Evolutionary conservation across 2,329 filamentous ascomycete species (phyloP), one percentile per base, ranked within the genome.

Genomic region (Colletotrichum lentis): DNA sequence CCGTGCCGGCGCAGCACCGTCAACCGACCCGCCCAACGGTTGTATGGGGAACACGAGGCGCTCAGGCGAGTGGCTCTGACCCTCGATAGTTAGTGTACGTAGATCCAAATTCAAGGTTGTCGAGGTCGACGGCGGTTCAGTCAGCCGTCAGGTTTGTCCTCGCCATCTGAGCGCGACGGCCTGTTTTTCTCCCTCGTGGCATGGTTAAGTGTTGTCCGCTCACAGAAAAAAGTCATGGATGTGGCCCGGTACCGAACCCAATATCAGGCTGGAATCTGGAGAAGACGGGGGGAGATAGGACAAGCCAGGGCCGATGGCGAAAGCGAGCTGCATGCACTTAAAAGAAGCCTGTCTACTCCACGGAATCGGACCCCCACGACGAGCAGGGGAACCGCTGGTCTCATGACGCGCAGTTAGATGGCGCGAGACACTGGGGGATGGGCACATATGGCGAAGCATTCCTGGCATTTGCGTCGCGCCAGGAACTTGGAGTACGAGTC

Each of bases 271-370:
- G 27, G 20, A 20, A 46, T 53, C 39, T 53, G 47, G 37, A 53
- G 56, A 52, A n/a, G 31, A 39, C n/a, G 16, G 56, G 37, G 22
- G n/a, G 24, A 49, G 54, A 39, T 11, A 53, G n/a, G 49, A n/a
- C 11, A 37, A 41, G 49, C 50, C 49, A 53, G 43, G 39, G 39
- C 27, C n/a, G 53, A 53, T 22, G 24, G 47, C 53, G 46, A 67
- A 57, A 67, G 64, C 60, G 53, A 59, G 60, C 64, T 67, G 64
- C 64, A 67, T 41, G 39, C 53, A 64, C 60, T 67, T 67, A 57
- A 53, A 39, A n/a, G 31, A 43, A 49, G 61, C 47, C 64, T 64
- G 64, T 47, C 39, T 22, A 35, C 46, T 50, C 52, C 64, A 31
- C 44, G 46, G 37, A 14, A 35, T 16, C 39, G 22, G 22, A 35